Base-by-base conservation (phyloP, 2,329 filamentous ascomycete species). In the Juglanconis sp. region DNA sequence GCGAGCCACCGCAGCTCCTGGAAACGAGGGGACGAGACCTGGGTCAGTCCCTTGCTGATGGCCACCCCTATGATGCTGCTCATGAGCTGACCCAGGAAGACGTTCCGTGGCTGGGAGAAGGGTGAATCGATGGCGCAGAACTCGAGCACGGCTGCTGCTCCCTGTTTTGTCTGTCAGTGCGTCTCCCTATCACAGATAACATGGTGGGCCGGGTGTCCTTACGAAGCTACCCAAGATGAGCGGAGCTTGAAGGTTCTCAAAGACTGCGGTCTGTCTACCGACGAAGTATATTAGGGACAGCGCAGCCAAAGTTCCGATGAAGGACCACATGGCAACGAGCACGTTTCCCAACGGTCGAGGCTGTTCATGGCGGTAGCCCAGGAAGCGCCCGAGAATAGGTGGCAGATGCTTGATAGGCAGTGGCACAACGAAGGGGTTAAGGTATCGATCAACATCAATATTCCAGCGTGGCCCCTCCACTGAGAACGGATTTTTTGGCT, bases 381-480 rank as follows among this genome's bases (percentile, higher is more conserved):
- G 75, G 66, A 91, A 89, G 65, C 86, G 83, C 24, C 90, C 83
- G 24, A 95, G 69, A 0, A 83, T 82, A 51, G 77, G 78, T 0
- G 92, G 92, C 1, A 96, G 69, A 49, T 77, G 75, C 34, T 81
- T 76, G 71, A 91, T 82, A 66, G 83, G 84, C 46, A 88, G 87
- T 13, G 82, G 77, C 8, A 89, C 89, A 31, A 96, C 70, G 62
- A 86, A 79, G 3, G 81, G 88, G 71, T 94, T 92, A 54, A 96
- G 71, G 70, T 88, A 85, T n/a, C 74, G 76, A 78, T 96, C 92
- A 64, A 96, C 83, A 74, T 95, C 85, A 73, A 96, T 86, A 68
- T 87, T 79, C 76, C 79, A 81, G 38, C n/a, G 34, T 6, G 24
- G 5, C 7, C 30, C n/a, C 15, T 10, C n/a, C n/a, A 7, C 4